These are phyloP conservation scores for Diaporthe sp. DNA, from an alignment of 2,329 filamentous ascomycete species.

Conservation along the genomic window DNA sequence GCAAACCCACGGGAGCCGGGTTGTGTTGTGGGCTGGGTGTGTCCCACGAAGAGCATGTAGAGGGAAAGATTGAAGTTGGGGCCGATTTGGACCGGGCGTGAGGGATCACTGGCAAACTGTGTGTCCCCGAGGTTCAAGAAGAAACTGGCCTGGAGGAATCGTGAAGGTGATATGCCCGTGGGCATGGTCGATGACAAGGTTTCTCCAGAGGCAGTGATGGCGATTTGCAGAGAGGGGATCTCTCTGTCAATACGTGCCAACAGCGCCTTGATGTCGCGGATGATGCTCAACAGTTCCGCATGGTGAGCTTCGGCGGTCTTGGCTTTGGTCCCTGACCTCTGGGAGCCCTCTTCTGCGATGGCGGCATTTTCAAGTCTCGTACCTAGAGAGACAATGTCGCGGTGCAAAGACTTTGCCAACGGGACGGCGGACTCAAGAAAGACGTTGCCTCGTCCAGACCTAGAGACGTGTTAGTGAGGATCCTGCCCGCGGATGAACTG, in stretches of 20 bases:
- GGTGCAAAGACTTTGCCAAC: slow-evolving; percentile 85
- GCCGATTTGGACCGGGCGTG: slow-evolving; percentile 82
- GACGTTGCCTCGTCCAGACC: slow-evolving; percentile 67
- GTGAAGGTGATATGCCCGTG: slow-evolving; percentile 87
- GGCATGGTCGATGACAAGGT: slow-evolving; percentile 86
- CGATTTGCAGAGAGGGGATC: slow-evolving; percentile 91
- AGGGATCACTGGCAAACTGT: slow-evolving; percentile 78
- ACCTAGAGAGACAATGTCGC: slow-evolving; percentile 86
- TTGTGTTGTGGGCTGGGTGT: slow-evolving; percentile 58
- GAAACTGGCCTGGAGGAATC: slow-evolving; percentile 92
- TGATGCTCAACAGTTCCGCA: slow-evolving; percentile 77
- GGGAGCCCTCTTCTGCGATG: slow-evolving; percentile 69
- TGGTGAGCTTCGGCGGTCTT: slow-evolving; percentile 70
- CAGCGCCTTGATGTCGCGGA: slow-evolving; percentile 81
- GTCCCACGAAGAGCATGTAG: slow-evolving; percentile 94
- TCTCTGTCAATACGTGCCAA: slow-evolving; percentile 88
- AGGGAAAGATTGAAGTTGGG: slow-evolving; percentile 88
- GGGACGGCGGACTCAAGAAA: slow-evolving; percentile 86
- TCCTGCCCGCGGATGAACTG: too few relatives aligned
- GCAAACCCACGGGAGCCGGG: neutral
- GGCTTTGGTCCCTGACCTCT: slow-evolving; percentile 58
- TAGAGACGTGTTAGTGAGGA: slow-evolving; percentile 49
- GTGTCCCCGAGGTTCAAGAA: slow-evolving; percentile 90
- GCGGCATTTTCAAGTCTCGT: slow-evolving; percentile 80
- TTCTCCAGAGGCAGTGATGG: slow-evolving; percentile 93